Conservation (phyloP, 2,329 filamentous ascomycete genomes). For the Sporothrix mexicana region DNA sequence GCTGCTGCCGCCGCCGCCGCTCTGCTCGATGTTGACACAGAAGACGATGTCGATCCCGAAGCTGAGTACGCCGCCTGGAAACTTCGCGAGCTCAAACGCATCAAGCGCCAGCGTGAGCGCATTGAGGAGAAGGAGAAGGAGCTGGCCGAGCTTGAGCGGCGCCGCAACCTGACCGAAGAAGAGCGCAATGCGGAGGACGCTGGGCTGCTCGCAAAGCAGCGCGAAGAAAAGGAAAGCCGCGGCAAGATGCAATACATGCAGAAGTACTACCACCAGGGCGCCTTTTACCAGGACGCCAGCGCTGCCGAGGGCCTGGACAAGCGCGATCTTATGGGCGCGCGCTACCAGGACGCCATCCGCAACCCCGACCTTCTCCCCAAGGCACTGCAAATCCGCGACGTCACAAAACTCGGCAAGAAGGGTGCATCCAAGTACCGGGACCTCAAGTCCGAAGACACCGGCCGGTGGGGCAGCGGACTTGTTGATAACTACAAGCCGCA, state of each 20-base stretch:
- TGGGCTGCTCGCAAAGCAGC: conserved; percentile 75
- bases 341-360: conserved; percentile 80
- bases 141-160: conserved; percentile 84
- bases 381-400: conserved; percentile 90
- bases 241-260: conserved; percentile 91
- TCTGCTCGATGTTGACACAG: conserved; percentile 82
- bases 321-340: conserved; percentile 83
- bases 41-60: conserved; percentile 82
- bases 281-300: conserved; percentile 87
- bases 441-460: conserved; percentile 87
- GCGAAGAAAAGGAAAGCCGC: conserved; percentile 76
- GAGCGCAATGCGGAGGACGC: conserved; percentile 87
- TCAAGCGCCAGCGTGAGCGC: conserved; percentile 83
- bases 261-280: conserved; percentile 95
- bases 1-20: conserved; percentile 50
- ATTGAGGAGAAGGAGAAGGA: conserved; percentile 86
- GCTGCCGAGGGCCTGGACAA: conserved; percentile 76
- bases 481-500: conserved; percentile 57
- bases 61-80: conserved; percentile 94
- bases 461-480: conserved; percentile 70
- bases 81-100: conserved; percentile 84
- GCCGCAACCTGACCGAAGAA: conserved; percentile 83
- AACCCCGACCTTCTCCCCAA: conserved; percentile 85
- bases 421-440: conserved; percentile 90
- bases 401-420: conserved; percentile 92